A percentile compares a stretch with the other conserved stretches of the same genome.
Conservation (phyloP, 2,329 filamentous ascomycete species). For the Fusarium chuoi region DNA sequence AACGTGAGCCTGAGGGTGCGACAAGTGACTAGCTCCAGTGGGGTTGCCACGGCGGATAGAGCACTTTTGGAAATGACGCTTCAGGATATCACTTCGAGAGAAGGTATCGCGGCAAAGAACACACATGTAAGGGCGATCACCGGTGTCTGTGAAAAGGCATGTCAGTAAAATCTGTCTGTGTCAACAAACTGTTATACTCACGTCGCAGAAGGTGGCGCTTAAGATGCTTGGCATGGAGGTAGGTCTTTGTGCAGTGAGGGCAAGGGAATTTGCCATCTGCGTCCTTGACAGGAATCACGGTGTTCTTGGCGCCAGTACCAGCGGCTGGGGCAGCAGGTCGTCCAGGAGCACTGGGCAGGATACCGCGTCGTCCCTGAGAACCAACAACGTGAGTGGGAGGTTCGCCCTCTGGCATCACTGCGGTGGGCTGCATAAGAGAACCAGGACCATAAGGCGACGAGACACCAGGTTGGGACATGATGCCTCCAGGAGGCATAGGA, state of each 20-base stretch:
- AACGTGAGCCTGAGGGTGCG: slow-evolving; percentile 88
- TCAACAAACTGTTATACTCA: slow-evolving; percentile 67
- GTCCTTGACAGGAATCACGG: slow-evolving; percentile 91
- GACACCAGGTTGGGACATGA: slow-evolving; percentile 68
- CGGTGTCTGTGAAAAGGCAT: slow-evolving; percentile 75
- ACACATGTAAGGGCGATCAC: slow-evolving; percentile 98
- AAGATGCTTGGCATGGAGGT: slow-evolving; percentile 95
- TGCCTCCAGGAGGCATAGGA: slow-evolving; percentile 76
- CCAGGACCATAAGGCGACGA: slow-evolving; percentile 69
- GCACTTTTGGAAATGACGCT: slow-evolving; percentile 99
- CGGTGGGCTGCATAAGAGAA: slow-evolving; percentile 66
- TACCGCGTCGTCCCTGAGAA: slow-evolving; percentile 90
- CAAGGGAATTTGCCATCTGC: slow-evolving; percentile 98
- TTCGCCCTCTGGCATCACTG: slow-evolving; percentile 66
- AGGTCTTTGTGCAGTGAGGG: slow-evolving; percentile 97
- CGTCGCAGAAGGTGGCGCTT: slow-evolving; percentile 96
- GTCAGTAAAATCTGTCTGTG: slow-evolving; percentile 42
- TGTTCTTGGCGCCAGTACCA: slow-evolving; percentile 78
- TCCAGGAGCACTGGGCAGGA: slow-evolving; percentile 89
- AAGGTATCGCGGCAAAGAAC: slow-evolving; percentile 98
- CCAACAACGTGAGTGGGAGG: slow-evolving; percentile 92
- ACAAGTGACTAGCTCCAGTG: slow-evolving; percentile 92
- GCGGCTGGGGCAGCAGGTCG: slow-evolving; percentile 79
- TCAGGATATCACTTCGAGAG: slow-evolving; percentile 96
- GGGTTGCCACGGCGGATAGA: slow-evolving; percentile 96